Base-by-base conservation (phyloP, 2,329 filamentous ascomycete species). In the Penicillium olsonii region DNA sequence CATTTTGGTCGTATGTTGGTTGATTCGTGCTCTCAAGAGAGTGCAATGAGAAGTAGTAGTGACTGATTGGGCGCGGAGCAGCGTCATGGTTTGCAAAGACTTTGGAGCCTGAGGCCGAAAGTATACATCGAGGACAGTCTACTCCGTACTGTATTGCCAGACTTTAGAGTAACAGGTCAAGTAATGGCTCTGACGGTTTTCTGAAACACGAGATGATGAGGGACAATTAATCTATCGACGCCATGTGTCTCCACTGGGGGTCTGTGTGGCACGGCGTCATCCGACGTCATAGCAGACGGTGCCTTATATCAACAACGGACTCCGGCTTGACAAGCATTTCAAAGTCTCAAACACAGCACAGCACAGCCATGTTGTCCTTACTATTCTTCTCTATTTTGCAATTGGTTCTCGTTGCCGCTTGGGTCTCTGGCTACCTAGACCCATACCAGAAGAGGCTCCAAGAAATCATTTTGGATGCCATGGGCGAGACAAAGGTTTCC, bases 351-450 rank as follows among this genome's bases (percentile, higher is more conserved):
- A 12, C 10, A 20, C 20, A 29, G 9, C 10, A 52, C n/a, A n/a
- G n/a, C n/a, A n/a, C n/a, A n/a, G n/a, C 19, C 12, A 60, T 61
- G 59, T 26, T 54, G 18, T 52, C 41, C 2, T 49, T 60, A 14
- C 31, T 60, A 14, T 51, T 59, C 9, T 61, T 53, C 27, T 33
- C 59, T 38, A 14, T 45, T 15, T 37, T 49, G 3, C 59, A 61
- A 24, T 10, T 54, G 14, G 20, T 49, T 29, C 38, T 61, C 5
- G 27, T 61, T 7, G 52, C 40, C 15, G 64, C 65, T 3, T 68
- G 65, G 65, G 61, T 68, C 19, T 53, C 55, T 5, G 65, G 65
- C 20, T 52, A 54, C n/a, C 52, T 68, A 8, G 65, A 68, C 41
- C 53, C 56, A 10, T 63, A 64, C 35, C 65, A 68, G 50, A 62